Conservation (phyloP, 495 filamentous ascomycete genomes). For the Penicillium cinerascens region DNA sequence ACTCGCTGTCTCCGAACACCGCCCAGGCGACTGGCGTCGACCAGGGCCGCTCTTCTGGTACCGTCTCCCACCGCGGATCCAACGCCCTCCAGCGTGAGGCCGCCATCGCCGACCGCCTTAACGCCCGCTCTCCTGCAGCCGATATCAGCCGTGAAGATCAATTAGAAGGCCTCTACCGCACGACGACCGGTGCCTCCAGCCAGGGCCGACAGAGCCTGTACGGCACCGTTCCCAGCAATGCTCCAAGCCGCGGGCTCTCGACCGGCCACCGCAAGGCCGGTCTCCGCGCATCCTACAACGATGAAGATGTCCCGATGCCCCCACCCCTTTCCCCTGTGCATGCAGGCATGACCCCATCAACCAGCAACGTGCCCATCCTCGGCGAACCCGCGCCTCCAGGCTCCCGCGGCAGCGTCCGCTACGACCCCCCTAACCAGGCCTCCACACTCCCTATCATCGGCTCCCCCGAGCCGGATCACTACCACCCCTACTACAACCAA, state of each 20-base stretch:
- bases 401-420: slow-evolving; percentile 23
- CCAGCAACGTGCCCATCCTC: slow-evolving; percentile 25
- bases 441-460: slow-evolving; percentile 8
- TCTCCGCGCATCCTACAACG: slow-evolving; percentile 13
- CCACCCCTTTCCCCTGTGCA: slow-evolving; percentile 19
- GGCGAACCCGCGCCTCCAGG: slow-evolving; percentile 20
- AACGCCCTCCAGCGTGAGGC: slow-evolving; percentile 35
- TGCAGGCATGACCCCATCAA: slow-evolving; percentile 23
- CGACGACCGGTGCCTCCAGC: slow-evolving; percentile 23
- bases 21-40: slow-evolving; percentile 39
- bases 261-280: slow-evolving; percentile 41
- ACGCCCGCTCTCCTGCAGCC: slow-evolving; percentile 38
- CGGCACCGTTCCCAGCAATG: slow-evolving; percentile 14
- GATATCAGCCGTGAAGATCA: slow-evolving; percentile 32
- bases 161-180: slow-evolving; percentile 25
- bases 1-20: slow-evolving; percentile 12
- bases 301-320: slow-evolving; percentile 3
- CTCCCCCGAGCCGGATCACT: slow-evolving; percentile 14
- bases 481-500: slow-evolving; percentile 11
- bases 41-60: slow-evolving; percentile 25
- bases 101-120: slow-evolving; percentile 41
- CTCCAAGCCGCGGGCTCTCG: slow-evolving; percentile 36
- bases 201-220: slow-evolving; percentile 23
- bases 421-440: slow-evolving; percentile 15
- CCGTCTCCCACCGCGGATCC: slow-evolving; percentile 31